Conservation (phyloP, 1,284 basidiomycete species). For the Apiotrichum gracile region DNA sequence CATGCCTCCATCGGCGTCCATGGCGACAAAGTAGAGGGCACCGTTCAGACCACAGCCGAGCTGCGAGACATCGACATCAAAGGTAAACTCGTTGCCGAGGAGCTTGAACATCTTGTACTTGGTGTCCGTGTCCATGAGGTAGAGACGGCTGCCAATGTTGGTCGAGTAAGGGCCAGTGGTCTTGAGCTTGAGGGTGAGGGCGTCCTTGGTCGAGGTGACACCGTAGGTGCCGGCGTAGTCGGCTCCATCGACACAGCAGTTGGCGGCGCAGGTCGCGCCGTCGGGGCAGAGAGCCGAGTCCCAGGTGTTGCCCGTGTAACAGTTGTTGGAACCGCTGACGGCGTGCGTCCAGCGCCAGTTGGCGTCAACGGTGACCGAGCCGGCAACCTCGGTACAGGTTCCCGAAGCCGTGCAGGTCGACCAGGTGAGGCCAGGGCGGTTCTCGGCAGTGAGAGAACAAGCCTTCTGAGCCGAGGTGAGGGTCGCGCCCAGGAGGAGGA, state of each 20-base stretch:
- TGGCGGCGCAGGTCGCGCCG: not conserved
- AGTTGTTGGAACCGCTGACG: not conserved
- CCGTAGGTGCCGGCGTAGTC: not conserved
- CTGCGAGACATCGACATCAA: not conserved
- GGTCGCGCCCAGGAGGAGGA: not conserved
- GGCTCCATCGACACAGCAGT: not conserved
- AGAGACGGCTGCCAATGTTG: slow-evolving; percentile 1
- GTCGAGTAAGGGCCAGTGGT: not conserved
- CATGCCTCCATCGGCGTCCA: not conserved
- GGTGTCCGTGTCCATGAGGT: not conserved
- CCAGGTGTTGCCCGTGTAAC: not conserved
- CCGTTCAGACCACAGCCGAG: slow-evolving; percentile 1
- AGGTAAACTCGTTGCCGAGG: slow-evolving; percentile 2
- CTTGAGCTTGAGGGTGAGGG: not conserved
- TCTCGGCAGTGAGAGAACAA: not conserved
- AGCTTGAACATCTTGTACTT: slow-evolving; percentile 2
- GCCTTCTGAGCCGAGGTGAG: not conserved
- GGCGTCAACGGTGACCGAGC: not conserved
- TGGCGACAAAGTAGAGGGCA: slow-evolving; percentile 1
- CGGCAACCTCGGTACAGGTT: not conserved
- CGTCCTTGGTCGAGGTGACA: not conserved
- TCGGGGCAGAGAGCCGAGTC: not conserved
- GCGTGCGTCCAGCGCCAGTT: slow-evolving; percentile 1
- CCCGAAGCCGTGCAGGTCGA: not conserved
- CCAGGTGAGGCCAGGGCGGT: not conserved